A percentile compares a stretch with the other conserved stretches of the same genome.
Conservation (phyloP, 2,329 filamentous ascomycete genomes). For the Colletotrichum lini region DNA sequence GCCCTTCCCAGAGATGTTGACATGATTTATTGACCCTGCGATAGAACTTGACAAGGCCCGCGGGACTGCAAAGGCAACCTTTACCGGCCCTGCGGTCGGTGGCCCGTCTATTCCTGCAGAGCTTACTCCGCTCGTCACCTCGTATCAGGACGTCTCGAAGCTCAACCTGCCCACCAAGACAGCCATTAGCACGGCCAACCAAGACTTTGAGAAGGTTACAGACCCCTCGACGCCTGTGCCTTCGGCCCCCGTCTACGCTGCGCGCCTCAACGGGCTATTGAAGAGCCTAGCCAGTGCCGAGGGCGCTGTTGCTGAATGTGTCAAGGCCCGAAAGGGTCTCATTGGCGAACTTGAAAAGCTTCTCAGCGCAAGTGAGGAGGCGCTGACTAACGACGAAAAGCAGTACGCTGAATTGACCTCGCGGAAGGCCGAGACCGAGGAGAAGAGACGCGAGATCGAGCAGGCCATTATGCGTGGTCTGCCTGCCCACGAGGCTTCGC, state of each 20-base stretch:
- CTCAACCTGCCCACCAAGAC: slow-evolving; percentile 77
- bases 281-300: slow-evolving; percentile 92
- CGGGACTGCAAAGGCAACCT: slow-evolving; percentile 65
- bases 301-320: slow-evolving; percentile 88
- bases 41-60: slow-evolving; percentile 75
- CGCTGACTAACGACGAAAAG: slow-evolving; percentile 78
- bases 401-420: slow-evolving; percentile 74
- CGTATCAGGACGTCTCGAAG: slow-evolving; percentile 82
- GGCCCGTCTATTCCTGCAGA: slow-evolving; percentile 78
- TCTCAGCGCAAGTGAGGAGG: slow-evolving; percentile 79
- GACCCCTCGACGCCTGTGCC: slow-evolving; percentile 79
- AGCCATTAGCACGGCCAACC: slow-evolving; percentile 78
- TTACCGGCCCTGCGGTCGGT: slow-evolving; percentile 76
- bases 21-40: slow-evolving; percentile 39
- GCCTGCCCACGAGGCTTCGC: slow-evolving; percentile 67
- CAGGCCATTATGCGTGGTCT: slow-evolving; percentile 90
- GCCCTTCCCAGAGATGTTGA: background rate
- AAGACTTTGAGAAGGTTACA: slow-evolving; percentile 88
- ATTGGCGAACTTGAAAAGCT: slow-evolving; percentile 87
- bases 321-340: slow-evolving; percentile 85
- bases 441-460: slow-evolving; percentile 90
- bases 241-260: slow-evolving; percentile 91
- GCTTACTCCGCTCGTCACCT: slow-evolving; percentile 80
- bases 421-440: slow-evolving; percentile 81
- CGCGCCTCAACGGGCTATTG: slow-evolving; percentile 88